Conservation (phyloP, 495 filamentous ascomycete species). For the Aspergillus hancockii region DNA sequence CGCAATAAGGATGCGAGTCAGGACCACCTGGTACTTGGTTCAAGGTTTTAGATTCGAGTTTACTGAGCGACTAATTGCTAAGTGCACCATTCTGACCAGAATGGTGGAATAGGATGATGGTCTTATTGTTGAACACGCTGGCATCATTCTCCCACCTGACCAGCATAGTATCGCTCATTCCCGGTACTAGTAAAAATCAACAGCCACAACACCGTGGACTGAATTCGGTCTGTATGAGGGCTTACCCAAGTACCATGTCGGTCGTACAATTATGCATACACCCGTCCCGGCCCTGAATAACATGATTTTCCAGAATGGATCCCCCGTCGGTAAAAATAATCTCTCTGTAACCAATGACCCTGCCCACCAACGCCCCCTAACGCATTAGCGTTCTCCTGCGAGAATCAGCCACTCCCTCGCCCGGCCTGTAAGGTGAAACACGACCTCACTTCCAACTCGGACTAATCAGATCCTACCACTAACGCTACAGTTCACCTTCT, state of each 20-base stretch:
- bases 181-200: no score
- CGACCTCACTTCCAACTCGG: background rate
- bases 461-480: constrained; percentile 14
- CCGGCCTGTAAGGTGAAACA: constrained; percentile 22
- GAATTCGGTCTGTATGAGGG: no score
- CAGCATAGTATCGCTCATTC: background rate
- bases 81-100: background rate
- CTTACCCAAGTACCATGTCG: no score
- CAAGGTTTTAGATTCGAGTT: background rate
- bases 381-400: constrained; percentile 6
- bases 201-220: no score
- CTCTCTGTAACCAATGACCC: constrained; percentile 10
- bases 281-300: background rate
- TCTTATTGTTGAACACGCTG: background rate
- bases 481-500: background rate
- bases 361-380: constrained; percentile 5
- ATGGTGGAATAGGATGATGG: background rate
- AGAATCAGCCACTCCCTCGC: constrained; percentile 17
- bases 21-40: background rate
- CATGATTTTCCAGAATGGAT: background rate
- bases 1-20: constrained; percentile 4
- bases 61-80: background rate
- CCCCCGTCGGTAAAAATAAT: constrained; percentile 7
- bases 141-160: background rate
- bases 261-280: constrained; percentile 1